Evolutionary conservation across 805 yeast genomes (phyloP).

Genomic region (Jamesozyma spencerorum): DNA sequence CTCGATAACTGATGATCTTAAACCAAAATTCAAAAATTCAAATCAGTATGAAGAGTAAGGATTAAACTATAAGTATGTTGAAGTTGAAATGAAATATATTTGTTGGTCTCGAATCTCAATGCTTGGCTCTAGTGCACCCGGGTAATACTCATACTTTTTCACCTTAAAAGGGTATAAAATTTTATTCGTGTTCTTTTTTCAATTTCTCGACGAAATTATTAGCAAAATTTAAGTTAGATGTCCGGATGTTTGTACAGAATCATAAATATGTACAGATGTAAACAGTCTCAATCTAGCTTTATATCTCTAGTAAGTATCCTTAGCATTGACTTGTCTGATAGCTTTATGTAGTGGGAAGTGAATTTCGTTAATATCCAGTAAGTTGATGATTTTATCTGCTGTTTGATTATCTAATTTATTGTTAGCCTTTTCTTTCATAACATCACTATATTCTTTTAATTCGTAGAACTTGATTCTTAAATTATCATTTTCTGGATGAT

Average conservation of each 20-base stretch:
- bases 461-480: slow-evolving; percentile 21
- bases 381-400: slow-evolving; percentile 37
- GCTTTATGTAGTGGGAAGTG: slow-evolving; percentile 42
- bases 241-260: background rate
- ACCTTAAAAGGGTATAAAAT: no score
- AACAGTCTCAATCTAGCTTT: background rate
- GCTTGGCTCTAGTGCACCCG: background rate
- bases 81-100: background rate
- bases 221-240: background rate
- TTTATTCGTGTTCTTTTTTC: no score
- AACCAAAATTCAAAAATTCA: background rate
- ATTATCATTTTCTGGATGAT: slow-evolving; percentile 13
- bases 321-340: slow-evolving; percentile 39
- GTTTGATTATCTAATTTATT: slow-evolving; percentile 34
- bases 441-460: slow-evolving; percentile 26
- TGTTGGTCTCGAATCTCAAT: no score
- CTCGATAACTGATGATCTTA: slow-evolving; percentile 3
- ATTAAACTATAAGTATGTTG: background rate
- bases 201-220: no score
- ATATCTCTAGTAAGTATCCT: background rate
- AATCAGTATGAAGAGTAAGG: background rate
- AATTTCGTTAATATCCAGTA: slow-evolving; percentile 38
- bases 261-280: slow-evolving; percentile 2
- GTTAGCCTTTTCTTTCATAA: slow-evolving; percentile 10
- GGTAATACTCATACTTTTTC: background rate